Evolutionary conservation across 352 stramenopile species (phyloP).

Genomic region (Pythium chondricola): DNA sequence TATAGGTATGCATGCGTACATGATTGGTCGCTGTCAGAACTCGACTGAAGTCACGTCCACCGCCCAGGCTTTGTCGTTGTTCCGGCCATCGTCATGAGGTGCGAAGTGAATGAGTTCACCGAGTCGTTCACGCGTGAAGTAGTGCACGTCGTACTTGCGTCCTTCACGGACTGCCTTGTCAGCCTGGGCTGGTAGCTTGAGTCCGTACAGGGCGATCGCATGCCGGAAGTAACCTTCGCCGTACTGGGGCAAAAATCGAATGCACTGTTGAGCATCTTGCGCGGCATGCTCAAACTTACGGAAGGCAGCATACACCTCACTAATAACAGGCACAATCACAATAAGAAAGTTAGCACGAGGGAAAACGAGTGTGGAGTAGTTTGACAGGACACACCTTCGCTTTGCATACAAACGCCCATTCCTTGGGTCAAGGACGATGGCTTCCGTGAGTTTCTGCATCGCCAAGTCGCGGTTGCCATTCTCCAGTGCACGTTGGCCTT

Average conservation of each 20-base stretch:
- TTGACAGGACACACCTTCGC: too few species aligned
- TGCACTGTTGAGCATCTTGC: constrained; percentile 18
- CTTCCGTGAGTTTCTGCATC: constrained; percentile 17
- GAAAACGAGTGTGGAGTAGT: constrained; percentile 4
- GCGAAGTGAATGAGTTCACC: constrained; percentile 12
- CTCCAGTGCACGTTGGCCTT: constrained; percentile 10
- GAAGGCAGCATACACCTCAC: constrained; percentile 14
- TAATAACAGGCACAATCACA: not conserved
- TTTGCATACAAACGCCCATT: constrained; percentile 17
- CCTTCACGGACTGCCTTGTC: constrained; percentile 11
- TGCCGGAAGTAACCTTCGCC: constrained; percentile 23
- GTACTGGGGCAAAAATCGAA: constrained; percentile 14
- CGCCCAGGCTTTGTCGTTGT: constrained; percentile 1
- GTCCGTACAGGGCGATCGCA: constrained; percentile 15
- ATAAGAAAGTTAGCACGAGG: not conserved
- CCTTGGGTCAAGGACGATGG: constrained; percentile 16
- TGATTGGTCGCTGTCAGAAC: constrained; percentile 6
- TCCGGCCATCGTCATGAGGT: not conserved
- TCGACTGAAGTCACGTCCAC: constrained; percentile 6
- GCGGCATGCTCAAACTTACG: constrained; percentile 15
- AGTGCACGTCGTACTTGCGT: constrained; percentile 10
- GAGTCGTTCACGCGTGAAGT: constrained; percentile 11
- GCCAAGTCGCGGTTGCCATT: constrained; percentile 7
- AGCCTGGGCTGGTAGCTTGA: constrained; percentile 4
- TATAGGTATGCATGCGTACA: too few species aligned